A percentile compares a stretch with the other conserved stretches of the same genome.
Conservation (phyloP, 2,329 filamentous ascomycete genomes). For the Pseudogymnoascus sp. region DNA sequence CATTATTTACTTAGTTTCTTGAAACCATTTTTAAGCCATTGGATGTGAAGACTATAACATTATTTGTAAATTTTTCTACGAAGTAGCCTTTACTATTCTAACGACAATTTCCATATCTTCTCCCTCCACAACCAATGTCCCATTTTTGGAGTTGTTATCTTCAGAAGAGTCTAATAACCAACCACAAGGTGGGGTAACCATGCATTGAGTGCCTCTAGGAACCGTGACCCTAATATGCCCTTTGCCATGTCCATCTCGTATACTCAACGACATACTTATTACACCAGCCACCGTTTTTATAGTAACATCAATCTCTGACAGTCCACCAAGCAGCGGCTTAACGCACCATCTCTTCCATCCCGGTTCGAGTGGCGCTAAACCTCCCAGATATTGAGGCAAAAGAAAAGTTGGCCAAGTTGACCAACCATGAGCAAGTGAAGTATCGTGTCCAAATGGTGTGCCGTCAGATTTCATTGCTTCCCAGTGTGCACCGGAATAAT, state of each 20-base stretch:
- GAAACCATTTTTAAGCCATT: neutral
- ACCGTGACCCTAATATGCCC: conserved; percentile 14
- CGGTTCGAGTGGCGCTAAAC: conserved; percentile 15
- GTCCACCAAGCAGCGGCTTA: conserved; percentile 17
- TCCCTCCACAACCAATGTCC: neutral
- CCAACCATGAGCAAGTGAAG: conserved; percentile 21
- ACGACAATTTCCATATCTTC: neutral
- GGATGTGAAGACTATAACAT: neutral
- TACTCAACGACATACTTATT: conserved; percentile 14
- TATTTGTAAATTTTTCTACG: neutral
- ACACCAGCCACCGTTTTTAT: conserved; percentile 13
- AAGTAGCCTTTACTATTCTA: neutral
- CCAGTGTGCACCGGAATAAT: conserved; percentile 22
- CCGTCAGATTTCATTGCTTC: conserved; percentile 19
- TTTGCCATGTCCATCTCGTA: conserved; percentile 12
- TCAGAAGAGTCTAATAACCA: neutral
- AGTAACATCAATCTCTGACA: conserved; percentile 15
- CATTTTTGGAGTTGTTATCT: neutral
- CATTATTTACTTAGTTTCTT: neutral
- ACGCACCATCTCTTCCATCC: conserved; percentile 17
- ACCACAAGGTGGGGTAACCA: neutral
- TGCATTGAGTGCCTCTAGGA: conserved; percentile 12
- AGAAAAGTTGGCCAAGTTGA: conserved; percentile 20
- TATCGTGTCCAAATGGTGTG: conserved; percentile 15
- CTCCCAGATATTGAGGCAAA: conserved; percentile 19